Base-by-base conservation (phyloP, 179 eudicot genomes). In the Actinidia polygama region DNA sequence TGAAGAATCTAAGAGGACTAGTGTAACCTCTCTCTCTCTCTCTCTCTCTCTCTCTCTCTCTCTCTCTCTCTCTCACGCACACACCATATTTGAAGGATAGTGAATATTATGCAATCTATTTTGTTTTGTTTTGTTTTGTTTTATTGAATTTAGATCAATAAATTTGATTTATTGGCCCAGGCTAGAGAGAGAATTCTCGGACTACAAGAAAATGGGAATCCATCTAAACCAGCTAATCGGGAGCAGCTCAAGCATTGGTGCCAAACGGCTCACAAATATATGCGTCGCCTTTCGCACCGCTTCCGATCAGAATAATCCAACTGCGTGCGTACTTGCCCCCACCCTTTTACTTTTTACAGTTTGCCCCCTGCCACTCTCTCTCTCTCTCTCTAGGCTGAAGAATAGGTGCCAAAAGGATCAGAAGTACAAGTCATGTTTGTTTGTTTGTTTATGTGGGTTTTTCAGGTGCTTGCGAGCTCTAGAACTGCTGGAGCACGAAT, bases 211-310 rank as follows among this genome's bases (percentile, higher is more conserved):
- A 86, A 87, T 96, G 81, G 97, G 94, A 71, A 87, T 89, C 59
- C 97, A 93, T 88, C 82, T 96, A 87, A 96, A 94, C 84, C 99
- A 96, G 89, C 82, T 96, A 9, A 94, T 96, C 91, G 99, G 99
- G 10, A 96, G 99, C 90, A 96, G 99, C 84, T 96, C 99, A 3
- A 96, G 99, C 89, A 94, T 96, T 24, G 99, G 99, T 16, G 99
- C 99, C 12, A 93, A 93, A 85, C 84, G 99, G 69, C 88, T 96
- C 82, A 61, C 92, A 80, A 90, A 93, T 59, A 91, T 96, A n/a
- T 96, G 99, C 87, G 90, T 89, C 61, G 98, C 97, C 66, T 94
- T 96, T 81, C 97, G 98, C 16, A 90, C 97, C 51, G 97, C 98
- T 82, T 85, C 95, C 67, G 97, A 93, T 19, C 98, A 92, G 58